phyloP scores from a whole-genome alignment of 2,329 filamentous ascomycete species.

The Hymenoscyphus salicellus region DNA sequence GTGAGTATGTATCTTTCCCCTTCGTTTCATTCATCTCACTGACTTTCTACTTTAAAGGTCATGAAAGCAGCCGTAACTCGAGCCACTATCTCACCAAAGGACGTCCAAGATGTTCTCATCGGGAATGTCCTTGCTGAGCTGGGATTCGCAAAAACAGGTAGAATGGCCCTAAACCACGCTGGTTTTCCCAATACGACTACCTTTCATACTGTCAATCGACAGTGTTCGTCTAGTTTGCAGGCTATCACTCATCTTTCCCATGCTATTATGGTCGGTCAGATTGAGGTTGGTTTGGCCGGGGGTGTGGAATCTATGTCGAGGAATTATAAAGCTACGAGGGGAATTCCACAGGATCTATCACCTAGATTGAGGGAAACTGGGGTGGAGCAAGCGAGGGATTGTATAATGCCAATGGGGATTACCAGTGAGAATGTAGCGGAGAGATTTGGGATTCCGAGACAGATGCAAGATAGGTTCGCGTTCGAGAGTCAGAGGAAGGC shows the following conservation, averaged over 20 bases:
- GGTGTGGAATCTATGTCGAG: slow-evolving; percentile 71
- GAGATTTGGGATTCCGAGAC: slow-evolving; percentile 56
- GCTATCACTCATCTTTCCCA: slow-evolving; percentile 63
- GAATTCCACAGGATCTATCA: slow-evolving; percentile 63
- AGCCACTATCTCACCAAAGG: slow-evolving; percentile 57
- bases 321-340: slow-evolving; percentile 58
- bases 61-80: slow-evolving; percentile 53
- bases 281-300: slow-evolving; percentile 60
- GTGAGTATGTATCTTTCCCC: slow-evolving; percentile 25
- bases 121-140: slow-evolving; percentile 65
- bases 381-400: slow-evolving; percentile 58
- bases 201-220: slow-evolving; percentile 65
- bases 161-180: slow-evolving; percentile 63
- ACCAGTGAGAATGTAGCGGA: slow-evolving; percentile 66
- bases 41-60: slow-evolving; percentile 15
- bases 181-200: slow-evolving; percentile 58
- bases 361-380: slow-evolving; percentile 51
- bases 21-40: background rate
- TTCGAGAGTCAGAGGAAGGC: slow-evolving; percentile 59
- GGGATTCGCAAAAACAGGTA: slow-evolving; percentile 63
- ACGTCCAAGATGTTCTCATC: slow-evolving; percentile 62
- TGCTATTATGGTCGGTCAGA: slow-evolving; percentile 57
- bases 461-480: slow-evolving; percentile 63
- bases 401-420: slow-evolving; percentile 68
- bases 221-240: slow-evolving; percentile 61